These are phyloP conservation scores for Meira miltonrushii DNA, from an alignment of 1,284 basidiomycete species.

Conservation along the genomic window DNA sequence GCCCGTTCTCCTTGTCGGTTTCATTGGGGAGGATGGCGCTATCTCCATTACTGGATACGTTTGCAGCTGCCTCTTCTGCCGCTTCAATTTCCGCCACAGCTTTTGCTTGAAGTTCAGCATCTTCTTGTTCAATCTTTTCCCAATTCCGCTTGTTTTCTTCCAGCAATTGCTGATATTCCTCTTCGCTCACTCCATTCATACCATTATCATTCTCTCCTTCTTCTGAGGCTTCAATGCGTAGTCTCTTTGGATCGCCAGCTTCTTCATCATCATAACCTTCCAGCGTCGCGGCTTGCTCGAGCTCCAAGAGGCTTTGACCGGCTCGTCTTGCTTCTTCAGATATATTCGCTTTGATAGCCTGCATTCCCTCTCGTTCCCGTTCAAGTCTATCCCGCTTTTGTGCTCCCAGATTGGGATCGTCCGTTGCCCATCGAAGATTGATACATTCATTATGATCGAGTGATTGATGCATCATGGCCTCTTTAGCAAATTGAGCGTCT, in stretches of 20 bases:
- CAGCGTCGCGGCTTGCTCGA: slow-evolving; percentile 17
- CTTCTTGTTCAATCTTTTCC: slow-evolving; percentile 33
- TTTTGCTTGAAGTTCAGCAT: slow-evolving; percentile 5
- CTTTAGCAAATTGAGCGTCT: slow-evolving; percentile 92
- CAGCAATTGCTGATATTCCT: slow-evolving; percentile 37
- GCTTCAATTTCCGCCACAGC: slow-evolving; percentile 6
- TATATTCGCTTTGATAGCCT: slow-evolving; percentile 35
- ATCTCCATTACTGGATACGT: background rate
- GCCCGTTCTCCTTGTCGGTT: background rate
- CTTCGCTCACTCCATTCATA: slow-evolving; percentile 15
- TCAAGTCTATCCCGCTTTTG: slow-evolving; percentile 31
- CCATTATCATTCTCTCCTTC: slow-evolving; percentile 5
- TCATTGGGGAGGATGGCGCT: background rate
- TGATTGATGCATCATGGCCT: slow-evolving; percentile 97
- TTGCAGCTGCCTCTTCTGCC: slow-evolving; percentile 5
- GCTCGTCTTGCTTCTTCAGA: slow-evolving; percentile 29
- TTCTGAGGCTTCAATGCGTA: slow-evolving; percentile 9
- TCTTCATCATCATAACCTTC: slow-evolving; percentile 14
- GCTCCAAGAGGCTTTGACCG: slow-evolving; percentile 9
- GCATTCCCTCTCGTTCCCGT: slow-evolving; percentile 29
- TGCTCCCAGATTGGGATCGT: slow-evolving; percentile 43
- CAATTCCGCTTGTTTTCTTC: slow-evolving; percentile 46
- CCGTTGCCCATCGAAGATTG: slow-evolving; percentile 59
- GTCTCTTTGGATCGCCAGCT: slow-evolving; percentile 28
- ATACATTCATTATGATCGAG: slow-evolving; percentile 95